Conservation (phyloP, 495 filamentous ascomycete species). For the Xylaria curta region DNA sequence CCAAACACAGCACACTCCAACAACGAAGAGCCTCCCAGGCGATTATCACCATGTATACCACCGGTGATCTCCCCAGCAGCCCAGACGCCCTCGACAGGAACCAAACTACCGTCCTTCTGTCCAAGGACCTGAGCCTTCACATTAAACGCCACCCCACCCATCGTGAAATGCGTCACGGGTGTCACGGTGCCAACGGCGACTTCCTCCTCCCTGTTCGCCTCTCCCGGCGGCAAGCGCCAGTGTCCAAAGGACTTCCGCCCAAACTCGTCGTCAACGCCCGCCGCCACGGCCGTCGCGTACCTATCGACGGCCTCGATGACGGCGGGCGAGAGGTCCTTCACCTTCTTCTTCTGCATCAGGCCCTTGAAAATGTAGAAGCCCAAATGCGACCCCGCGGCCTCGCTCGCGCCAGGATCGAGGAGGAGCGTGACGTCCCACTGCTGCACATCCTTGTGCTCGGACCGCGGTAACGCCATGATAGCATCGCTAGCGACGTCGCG, state of each 20-base stretch:
- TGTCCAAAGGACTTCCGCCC: conserved; percentile 57
- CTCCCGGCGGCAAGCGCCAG: conserved; percentile 55
- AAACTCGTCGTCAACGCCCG: conserved; percentile 47
- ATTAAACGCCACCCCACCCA: conserved; percentile 61
- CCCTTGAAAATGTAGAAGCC: conserved; percentile 67
- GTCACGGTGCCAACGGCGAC: conserved; percentile 63
- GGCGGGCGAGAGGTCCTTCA: conserved; percentile 52
- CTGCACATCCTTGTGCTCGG: conserved; percentile 24
- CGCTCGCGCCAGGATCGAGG: conserved; percentile 62
- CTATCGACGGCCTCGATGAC: conserved; percentile 50
- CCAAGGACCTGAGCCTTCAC: conserved; percentile 49
- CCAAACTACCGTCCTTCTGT: conserved; percentile 31
- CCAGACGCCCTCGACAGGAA: conserved; percentile 55
- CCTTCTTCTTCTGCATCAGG: conserved; percentile 57
- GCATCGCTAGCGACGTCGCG: conserved; percentile 57
- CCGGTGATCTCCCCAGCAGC: conserved; percentile 63
- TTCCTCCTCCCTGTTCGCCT: conserved; percentile 50
- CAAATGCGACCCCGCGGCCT: conserved; percentile 57
- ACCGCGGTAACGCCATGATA: conserved; percentile 48
- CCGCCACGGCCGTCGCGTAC: conserved; percentile 50
- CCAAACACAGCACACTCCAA: conserved; percentile 68
- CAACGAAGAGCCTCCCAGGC: conserved; percentile 58
- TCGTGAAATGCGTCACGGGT: conserved; percentile 66
- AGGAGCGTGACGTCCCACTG: conserved; percentile 64
- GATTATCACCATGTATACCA: conserved; percentile 62